phyloP scores from a whole-genome alignment of 2,329 filamentous ascomycete species.

The Ustulina deusta region DNA sequence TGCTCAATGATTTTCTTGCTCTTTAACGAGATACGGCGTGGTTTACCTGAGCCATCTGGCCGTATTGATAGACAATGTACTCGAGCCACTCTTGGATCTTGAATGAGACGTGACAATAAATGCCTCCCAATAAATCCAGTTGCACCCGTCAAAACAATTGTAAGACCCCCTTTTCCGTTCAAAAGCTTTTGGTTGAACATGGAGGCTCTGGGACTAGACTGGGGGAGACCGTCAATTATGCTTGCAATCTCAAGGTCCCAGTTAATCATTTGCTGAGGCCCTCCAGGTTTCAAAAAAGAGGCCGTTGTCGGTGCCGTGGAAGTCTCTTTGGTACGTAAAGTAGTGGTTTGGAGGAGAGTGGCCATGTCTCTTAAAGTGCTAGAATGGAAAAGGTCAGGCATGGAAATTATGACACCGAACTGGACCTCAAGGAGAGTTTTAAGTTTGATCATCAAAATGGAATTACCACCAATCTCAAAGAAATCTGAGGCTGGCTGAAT shows the following conservation, averaged over 20 bases:
- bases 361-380: constrained; percentile 58
- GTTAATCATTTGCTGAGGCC: neutral
- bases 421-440: constrained; percentile 50
- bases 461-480: constrained; percentile 58
- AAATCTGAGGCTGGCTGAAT: constrained; percentile 52
- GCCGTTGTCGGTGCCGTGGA: neutral
- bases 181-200: neutral
- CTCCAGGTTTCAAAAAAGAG: neutral
- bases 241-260: constrained; percentile 17
- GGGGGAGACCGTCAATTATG: constrained; percentile 4
- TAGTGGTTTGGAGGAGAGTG: neutral
- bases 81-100: neutral
- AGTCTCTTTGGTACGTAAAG: neutral
- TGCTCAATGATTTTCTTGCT: constrained; percentile 20
- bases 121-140: constrained; percentile 29
- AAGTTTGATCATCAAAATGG: constrained; percentile 56
- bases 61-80: constrained; percentile 18
- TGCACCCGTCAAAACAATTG: constrained; percentile 28
- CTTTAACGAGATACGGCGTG: neutral
- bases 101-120: constrained; percentile 16
- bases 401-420: constrained; percentile 44
- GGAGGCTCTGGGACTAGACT: neutral
- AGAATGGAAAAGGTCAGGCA: constrained; percentile 52
- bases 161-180: neutral
- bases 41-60: neutral